A percentile compares a stretch with the other conserved stretches of the same genome.
Evolutionary conservation across 2,329 filamentous ascomycete species (phyloP).

Genomic region (Penicillium janthinellum): DNA sequence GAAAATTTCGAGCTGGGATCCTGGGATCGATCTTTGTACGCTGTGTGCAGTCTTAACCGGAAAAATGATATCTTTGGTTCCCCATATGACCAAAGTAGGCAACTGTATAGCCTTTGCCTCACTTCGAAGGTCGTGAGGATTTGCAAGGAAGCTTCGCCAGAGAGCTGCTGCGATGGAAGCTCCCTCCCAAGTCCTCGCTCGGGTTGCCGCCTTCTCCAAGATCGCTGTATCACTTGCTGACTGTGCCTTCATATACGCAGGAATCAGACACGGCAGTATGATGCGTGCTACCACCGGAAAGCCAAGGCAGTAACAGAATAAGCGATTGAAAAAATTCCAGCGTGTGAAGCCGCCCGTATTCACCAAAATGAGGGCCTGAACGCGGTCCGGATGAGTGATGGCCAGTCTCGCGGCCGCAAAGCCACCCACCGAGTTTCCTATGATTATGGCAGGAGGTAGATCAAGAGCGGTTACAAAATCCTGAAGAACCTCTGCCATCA

Average conservation of each 20-base stretch:
- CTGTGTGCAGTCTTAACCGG: not conserved
- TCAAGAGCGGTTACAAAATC: conserved; percentile 7
- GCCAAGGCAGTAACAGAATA: not conserved
- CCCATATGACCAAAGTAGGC: not conserved
- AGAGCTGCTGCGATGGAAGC: not conserved
- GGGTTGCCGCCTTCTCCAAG: not conserved
- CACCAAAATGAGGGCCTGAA: not conserved
- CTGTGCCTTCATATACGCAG: not conserved
- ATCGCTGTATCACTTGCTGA: not conserved
- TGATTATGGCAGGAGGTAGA: conserved; percentile 10
- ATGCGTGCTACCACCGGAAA: not conserved
- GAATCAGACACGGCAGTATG: not conserved
- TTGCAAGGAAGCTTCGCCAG: not conserved
- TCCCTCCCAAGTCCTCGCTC: not conserved
- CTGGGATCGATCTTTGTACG: not conserved
- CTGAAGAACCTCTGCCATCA: not conserved
- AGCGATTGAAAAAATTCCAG: not conserved
- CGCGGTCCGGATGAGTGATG: not conserved
- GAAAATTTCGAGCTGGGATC: not conserved
- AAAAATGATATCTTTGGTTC: not conserved
- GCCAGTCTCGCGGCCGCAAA: conserved; percentile 6
- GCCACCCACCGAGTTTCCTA: conserved; percentile 6
- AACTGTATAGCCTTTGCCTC: not conserved
- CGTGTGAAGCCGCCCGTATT: not conserved
- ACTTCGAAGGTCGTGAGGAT: not conserved